Percentiles rank a stretch among this genome's conserved stretches.
phyloP scores from a whole-genome alignment of 2,329 filamentous ascomycete species.

The Colletotrichum musae region DNA sequence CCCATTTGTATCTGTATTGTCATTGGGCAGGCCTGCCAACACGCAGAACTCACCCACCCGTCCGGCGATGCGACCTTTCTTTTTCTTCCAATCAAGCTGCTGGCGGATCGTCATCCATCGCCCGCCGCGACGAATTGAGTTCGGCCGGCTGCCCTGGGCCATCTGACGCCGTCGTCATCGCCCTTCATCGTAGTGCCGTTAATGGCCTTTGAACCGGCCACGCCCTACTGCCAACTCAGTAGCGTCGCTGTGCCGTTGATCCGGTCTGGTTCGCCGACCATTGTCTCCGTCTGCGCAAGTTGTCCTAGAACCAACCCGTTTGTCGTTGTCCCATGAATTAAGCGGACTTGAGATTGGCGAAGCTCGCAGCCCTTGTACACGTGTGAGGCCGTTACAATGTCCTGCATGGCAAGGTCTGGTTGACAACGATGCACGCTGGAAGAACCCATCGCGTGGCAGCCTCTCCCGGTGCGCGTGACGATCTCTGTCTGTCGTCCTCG shows the following conservation, averaged over 20 bases:
- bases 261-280: too few species aligned
- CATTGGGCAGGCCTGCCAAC: not conserved
- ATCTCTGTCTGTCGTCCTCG: conserved; percentile 10
- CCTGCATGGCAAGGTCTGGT: not conserved
- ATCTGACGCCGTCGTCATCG: conserved; percentile 17
- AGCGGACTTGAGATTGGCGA: not conserved
- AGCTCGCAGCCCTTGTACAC: not conserved
- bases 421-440: not conserved
- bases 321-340: not conserved
- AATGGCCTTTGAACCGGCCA: too few species aligned
- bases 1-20: conserved; percentile 1
- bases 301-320: too few species aligned
- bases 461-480: conserved; percentile 14
- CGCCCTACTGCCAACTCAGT: too few species aligned
- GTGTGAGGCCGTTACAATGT: not conserved
- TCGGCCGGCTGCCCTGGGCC: conserved; percentile 5
- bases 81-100: not conserved
- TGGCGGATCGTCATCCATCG: conserved; percentile 1
- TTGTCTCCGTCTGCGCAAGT: not conserved
- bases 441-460: conserved; percentile 15
- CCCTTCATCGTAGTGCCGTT: conserved; percentile 2
- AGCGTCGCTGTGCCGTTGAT: too few species aligned
- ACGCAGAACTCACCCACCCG: not conserved
- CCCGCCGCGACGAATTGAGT: conserved; percentile 23
- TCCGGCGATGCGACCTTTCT: not conserved